These are phyloP conservation scores for Verticillium isaacii DNA, from an alignment of 2,329 filamentous ascomycete species.

Conservation along the genomic window DNA sequence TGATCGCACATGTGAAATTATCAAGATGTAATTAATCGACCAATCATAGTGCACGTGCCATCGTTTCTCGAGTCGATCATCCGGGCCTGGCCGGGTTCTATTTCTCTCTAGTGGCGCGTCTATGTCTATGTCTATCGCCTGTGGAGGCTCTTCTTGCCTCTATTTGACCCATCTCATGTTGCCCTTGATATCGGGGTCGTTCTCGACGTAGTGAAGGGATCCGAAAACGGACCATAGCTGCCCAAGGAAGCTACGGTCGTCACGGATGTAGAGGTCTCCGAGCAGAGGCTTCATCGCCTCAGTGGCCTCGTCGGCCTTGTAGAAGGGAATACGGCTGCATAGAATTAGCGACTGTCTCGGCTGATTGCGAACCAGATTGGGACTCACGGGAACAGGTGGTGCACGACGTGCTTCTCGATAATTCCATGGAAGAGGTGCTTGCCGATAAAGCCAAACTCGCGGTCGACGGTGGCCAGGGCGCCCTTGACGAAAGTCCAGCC, in stretches of 20 bases:
- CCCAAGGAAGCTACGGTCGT: slow-evolving; percentile 37
- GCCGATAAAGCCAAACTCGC: slow-evolving; percentile 57
- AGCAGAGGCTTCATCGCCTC: slow-evolving; percentile 52
- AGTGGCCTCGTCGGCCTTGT: slow-evolving; percentile 55
- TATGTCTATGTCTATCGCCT: neutral
- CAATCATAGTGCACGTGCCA: neutral
- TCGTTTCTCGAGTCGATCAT: neutral
- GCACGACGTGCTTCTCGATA: slow-evolving; percentile 54
- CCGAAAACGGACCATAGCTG: slow-evolving; percentile 41
- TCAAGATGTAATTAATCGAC: no score
- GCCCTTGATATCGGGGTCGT: slow-evolving; percentile 28
- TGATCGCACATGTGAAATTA: neutral
- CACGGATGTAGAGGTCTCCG: slow-evolving; percentile 46
- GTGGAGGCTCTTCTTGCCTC: neutral
- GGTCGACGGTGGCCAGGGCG: slow-evolving; percentile 56
- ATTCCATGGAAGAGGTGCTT: slow-evolving; percentile 61
- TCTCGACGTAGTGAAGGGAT: slow-evolving; percentile 41
- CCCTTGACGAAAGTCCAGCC: slow-evolving; percentile 59
- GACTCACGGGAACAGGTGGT: slow-evolving; percentile 53
- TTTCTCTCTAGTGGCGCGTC: neutral
- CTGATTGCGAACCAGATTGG: neutral
- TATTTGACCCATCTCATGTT: slow-evolving; percentile 28
- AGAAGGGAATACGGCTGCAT: slow-evolving; percentile 49
- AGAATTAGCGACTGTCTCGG: neutral
- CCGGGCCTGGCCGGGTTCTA: neutral